Percentiles rank a stretch among this genome's conserved stretches.
Conservation (phyloP, 1,139 yeast species). For the Kazachstania sp. region DNA sequence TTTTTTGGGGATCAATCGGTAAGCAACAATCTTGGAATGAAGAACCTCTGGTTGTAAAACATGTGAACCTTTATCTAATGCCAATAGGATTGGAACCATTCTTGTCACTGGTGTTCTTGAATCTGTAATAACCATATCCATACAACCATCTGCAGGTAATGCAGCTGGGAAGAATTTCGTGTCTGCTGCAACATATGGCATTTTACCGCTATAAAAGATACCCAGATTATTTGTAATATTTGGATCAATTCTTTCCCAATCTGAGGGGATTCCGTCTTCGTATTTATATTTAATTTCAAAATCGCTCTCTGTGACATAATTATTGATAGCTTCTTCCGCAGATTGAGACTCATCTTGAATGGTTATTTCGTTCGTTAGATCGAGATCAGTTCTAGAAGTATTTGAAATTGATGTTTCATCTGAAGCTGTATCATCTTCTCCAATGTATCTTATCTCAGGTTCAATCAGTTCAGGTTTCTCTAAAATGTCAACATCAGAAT, state of each 20-base stretch:
- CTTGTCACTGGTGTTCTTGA: conserved; percentile 49
- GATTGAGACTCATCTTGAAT: conserved; percentile 1
- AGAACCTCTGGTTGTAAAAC: conserved; percentile 54
- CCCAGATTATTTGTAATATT: conserved; percentile 45
- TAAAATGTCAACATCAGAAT: conserved; percentile 1
- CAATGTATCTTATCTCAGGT: conserved; percentile 1
- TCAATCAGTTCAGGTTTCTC: conserved; percentile 2
- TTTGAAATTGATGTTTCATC: conserved; percentile 2
- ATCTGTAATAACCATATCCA: conserved; percentile 72
- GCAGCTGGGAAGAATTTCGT: conserved; percentile 90
- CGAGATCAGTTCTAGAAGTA: neutral
- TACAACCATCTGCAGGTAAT: conserved; percentile 75
- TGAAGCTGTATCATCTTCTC: neutral
- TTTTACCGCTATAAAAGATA: conserved; percentile 80
- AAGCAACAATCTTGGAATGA: conserved; percentile 75
- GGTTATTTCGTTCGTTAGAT: neutral
- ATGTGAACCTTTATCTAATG: conserved; percentile 70
- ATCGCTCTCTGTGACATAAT: conserved; percentile 16
- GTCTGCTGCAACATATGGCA: conserved; percentile 82
- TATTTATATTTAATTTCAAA: conserved; percentile 37
- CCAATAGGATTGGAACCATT: conserved; percentile 49
- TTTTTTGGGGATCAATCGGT: conserved; percentile 42
- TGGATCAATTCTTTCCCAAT: conserved; percentile 58
- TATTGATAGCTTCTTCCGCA: conserved; percentile 12
- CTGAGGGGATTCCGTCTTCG: conserved; percentile 48